Percentiles rank a stretch among this genome's conserved stretches.
Conservation (phyloP, 2,329 filamentous ascomycete species). For the Exophiala oligosperma region DNA sequence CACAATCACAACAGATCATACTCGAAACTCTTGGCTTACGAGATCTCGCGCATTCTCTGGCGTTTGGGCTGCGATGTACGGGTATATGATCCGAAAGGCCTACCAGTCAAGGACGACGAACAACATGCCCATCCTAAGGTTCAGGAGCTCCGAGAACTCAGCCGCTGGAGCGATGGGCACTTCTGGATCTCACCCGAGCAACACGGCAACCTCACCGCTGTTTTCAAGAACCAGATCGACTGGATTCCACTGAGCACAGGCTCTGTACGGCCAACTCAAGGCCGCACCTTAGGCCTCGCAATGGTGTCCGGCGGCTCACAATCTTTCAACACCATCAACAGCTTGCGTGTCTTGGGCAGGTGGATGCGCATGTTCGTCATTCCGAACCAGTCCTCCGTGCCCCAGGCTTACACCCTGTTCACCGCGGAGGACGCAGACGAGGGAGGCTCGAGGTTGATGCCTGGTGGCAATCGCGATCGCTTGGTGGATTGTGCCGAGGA, state of each 20-base stretch:
- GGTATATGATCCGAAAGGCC: slow-evolving; percentile 57
- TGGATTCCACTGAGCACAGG: slow-evolving; percentile 66
- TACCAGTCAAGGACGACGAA: slow-evolving; percentile 65
- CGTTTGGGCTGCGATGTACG: slow-evolving; percentile 67
- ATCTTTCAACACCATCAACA: slow-evolving; percentile 68
- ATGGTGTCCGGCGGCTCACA: slow-evolving; percentile 66
- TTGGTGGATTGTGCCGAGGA: slow-evolving; percentile 70
- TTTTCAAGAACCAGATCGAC: slow-evolving; percentile 50
- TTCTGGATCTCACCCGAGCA: slow-evolving; percentile 67
- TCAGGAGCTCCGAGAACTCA: slow-evolving; percentile 61
- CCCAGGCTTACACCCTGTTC: slow-evolving; percentile 64
- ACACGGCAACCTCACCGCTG: slow-evolving; percentile 60
- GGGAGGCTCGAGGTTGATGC: slow-evolving; percentile 53
- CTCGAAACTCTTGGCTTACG: slow-evolving; percentile 60
- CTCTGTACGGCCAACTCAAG: slow-evolving; percentile 63
- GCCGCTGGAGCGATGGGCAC: slow-evolving; percentile 66
- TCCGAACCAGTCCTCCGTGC: slow-evolving; percentile 65
- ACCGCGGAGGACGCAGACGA: slow-evolving; percentile 46
- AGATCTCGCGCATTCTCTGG: slow-evolving; percentile 61
- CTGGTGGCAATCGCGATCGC: slow-evolving; percentile 59
- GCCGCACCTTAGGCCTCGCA: slow-evolving; percentile 61
- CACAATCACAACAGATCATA: slow-evolving; percentile 52
- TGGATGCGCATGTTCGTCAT: slow-evolving; percentile 72
- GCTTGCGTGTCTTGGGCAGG: slow-evolving; percentile 62
- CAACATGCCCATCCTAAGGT: slow-evolving; percentile 60